These are phyloP conservation scores for Hypoxylon sp. DNA, from an alignment of 2,329 filamentous ascomycete genomes.

Conservation along the genomic window DNA sequence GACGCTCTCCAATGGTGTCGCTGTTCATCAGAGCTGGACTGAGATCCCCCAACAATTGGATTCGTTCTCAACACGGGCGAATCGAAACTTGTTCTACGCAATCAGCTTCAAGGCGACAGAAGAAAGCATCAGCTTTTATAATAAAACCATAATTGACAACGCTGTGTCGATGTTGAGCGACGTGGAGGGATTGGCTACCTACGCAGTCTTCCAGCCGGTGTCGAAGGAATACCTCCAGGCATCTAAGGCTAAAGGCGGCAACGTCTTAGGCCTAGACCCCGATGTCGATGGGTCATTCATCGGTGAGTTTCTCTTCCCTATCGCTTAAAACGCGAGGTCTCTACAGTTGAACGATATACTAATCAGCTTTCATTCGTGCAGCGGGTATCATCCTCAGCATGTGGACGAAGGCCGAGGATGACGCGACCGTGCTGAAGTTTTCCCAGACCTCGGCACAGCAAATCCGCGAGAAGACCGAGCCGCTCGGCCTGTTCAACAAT, in stretches of 20 bases:
- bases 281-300: conserved; percentile 34
- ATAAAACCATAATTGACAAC: conserved; percentile 29
- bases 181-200: conserved; percentile 26
- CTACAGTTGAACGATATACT: conserved; percentile 2
- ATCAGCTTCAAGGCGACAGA: conserved; percentile 25
- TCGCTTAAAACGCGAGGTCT: neutral
- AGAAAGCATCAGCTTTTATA: conserved; percentile 21
- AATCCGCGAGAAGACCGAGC: conserved; percentile 20
- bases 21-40: conserved; percentile 17
- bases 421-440: conserved; percentile 25
- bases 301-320: conserved; percentile 21
- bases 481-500: conserved; percentile 30
- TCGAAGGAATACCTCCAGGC: conserved; percentile 34
- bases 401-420: conserved; percentile 35
- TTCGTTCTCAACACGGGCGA: conserved; percentile 16
- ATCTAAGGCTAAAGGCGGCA: conserved; percentile 31
- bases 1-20: conserved; percentile 17
- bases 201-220: conserved; percentile 35
- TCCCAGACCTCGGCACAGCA: conserved; percentile 13
- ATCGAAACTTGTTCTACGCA: conserved; percentile 24
- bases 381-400: conserved; percentile 35
- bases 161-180: conserved; percentile 25
- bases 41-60: conserved; percentile 18
- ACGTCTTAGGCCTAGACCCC: conserved; percentile 40
- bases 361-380: neutral